Base-by-base conservation (phyloP, 371 early-diverging fungal genomes). In the Apophysomyces sp. region DNA sequence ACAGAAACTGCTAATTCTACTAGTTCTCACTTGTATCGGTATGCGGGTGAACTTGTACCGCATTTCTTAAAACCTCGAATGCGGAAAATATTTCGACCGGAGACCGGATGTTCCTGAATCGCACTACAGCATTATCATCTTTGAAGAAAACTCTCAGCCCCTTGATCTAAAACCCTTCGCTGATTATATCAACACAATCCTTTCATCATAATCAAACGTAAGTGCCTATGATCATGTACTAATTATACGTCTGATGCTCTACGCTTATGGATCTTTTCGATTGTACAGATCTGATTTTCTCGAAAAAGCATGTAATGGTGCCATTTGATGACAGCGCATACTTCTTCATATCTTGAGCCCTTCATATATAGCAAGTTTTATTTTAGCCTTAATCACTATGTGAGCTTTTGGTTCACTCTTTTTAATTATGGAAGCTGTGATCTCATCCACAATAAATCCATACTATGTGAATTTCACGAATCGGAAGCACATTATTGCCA, bases 401-500 rank as follows among this genome's bases (percentile, higher is more conserved):
- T 34, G 7, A 34, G 12, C 34, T 34, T 34, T 34, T 34, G 34
- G 34, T 34, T 34, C 3, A 11, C 37, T 5, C 37, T 5, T 9
- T 37, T 37, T 9, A 3, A 37, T 11, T 9, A 11, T 37, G 37
- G 2, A 5, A 58, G 58, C 58, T 58, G 41, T 31, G 36, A 59
- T 21, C 26, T 18, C n/a, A 59, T 59, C 9, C 52, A 49, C 52
- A 49, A 28, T 6, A 18, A 11, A 31, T 16, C 41, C 12, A 18
- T 18, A 7, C 49, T 52, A 30, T 34, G 36, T 9, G 36, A 31
- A 21, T 13, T 59, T 18, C 18, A 31, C 21, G 61, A 60, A n/a
- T 53, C 54, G 11, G 61, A 60, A 36, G 39, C 39, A 4, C n/a
- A 29, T 4, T 60, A 60, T 29, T 60, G 53, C 31, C 54, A 52